Conservation (phyloP, 495 filamentous ascomycete species). For the Penicillium dipodomyicola region DNA sequence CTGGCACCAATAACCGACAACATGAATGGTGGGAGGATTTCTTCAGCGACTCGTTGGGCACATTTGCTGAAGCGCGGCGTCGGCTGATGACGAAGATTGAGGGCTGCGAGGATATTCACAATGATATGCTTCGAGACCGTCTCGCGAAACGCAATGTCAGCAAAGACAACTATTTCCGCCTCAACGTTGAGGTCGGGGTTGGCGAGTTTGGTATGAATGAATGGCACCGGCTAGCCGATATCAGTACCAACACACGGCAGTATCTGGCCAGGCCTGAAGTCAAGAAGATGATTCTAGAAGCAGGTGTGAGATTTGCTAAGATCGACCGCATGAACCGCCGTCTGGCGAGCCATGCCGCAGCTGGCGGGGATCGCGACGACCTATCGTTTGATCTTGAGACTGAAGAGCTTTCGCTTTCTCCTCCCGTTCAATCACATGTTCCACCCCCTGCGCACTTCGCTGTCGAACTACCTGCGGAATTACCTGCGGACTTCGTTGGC, state of each 20-base stretch:
- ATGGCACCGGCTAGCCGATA: constrained; percentile 88
- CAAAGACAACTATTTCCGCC: constrained; percentile 90
- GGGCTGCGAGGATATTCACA: constrained; percentile 88
- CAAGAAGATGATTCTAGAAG: constrained; percentile 68
- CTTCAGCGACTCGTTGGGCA: constrained; percentile 65
- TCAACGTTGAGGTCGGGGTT: constrained; percentile 95
- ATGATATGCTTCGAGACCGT: constrained; percentile 73
- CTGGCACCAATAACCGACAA: constrained; percentile 62
- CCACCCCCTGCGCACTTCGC: constrained; percentile 48
- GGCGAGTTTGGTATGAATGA: constrained; percentile 99
- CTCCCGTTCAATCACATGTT: constrained; percentile 5
- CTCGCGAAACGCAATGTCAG: constrained; percentile 75
- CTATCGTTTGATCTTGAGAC: constrained; percentile 28
- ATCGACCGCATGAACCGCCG: constrained; percentile 67
- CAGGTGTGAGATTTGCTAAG: constrained; percentile 78
- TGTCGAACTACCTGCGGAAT: constrained; percentile 65
- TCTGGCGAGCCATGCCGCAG: constrained; percentile 40
- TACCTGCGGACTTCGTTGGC: constrained; percentile 57
- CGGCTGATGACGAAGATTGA: constrained; percentile 87
- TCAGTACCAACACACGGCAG: constrained; percentile 82
- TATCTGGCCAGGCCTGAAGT: constrained; percentile 76
- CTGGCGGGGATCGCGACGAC: constrained; percentile 29
- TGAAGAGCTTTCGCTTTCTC: constrained; percentile 25
- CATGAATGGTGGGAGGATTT: constrained; percentile 92
- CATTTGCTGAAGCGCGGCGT: constrained; percentile 85